Percentiles rank a stretch among this genome's conserved stretches.
Evolutionary conservation across 2,329 filamentous ascomycete genomes (phyloP).

Genomic region (Arthrobotrys iridis): DNA sequence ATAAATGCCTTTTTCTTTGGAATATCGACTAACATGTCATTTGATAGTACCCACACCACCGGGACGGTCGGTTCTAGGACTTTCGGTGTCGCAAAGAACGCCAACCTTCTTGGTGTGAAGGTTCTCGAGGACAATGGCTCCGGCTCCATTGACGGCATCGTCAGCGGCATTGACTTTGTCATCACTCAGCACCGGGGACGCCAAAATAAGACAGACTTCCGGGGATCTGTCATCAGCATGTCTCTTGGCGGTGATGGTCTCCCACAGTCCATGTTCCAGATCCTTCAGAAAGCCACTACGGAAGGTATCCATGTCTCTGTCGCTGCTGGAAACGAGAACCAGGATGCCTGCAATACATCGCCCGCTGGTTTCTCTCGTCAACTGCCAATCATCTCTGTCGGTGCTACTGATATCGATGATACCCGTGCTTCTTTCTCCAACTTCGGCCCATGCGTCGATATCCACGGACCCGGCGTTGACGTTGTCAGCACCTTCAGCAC

Average conservation of each 20-base stretch:
- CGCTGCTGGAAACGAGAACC: conserved; percentile 62
- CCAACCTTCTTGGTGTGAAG: conserved; percentile 64
- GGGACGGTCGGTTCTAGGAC: conserved; percentile 58
- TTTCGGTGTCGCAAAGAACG: conserved; percentile 65
- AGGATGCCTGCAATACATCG: conserved; percentile 56
- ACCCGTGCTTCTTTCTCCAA: conserved; percentile 62
- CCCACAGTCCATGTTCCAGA: conserved; percentile 66
- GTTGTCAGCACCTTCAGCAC: conserved; percentile 67
- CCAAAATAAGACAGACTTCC: conserved; percentile 60
- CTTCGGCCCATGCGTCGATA: conserved; percentile 66
- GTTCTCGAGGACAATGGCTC: conserved; percentile 61
- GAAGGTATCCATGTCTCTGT: conserved; percentile 63
- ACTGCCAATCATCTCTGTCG: conserved; percentile 62
- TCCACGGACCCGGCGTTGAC: conserved; percentile 69
- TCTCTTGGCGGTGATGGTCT: conserved; percentile 66
- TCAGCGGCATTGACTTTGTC: conserved; percentile 62
- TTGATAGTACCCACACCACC: conserved; percentile 56
- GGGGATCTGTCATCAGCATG: conserved; percentile 67
- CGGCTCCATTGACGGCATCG: conserved; percentile 61
- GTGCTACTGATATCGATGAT: conserved; percentile 61
- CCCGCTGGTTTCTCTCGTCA: conserved; percentile 62
- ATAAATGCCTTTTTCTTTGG: not conserved
- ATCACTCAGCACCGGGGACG: conserved; percentile 63
- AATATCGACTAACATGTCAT: not conserved
- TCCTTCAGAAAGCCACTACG: conserved; percentile 64